Evolutionary conservation across 495 filamentous ascomycete genomes (phyloP).

Genomic region (Astrocystis sublimbata): DNA sequence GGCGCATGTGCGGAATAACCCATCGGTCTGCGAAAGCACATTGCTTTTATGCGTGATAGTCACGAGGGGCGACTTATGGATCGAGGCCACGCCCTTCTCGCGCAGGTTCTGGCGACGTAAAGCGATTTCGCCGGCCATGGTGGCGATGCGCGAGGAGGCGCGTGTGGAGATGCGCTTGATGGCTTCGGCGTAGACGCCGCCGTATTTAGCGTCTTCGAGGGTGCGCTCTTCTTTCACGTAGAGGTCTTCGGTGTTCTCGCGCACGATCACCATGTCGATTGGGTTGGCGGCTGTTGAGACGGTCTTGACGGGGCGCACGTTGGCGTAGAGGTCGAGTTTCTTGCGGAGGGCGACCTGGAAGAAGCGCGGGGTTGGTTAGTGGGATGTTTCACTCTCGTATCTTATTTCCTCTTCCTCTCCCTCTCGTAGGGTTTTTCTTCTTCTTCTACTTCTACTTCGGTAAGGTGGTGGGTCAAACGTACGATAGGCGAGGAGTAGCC

Average conservation of each 20-base stretch:
- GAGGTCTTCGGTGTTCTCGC: conserved; percentile 97
- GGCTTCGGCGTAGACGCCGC: conserved; percentile 88
- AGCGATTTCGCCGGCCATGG: conserved; percentile 93
- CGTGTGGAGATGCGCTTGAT: conserved; percentile 93
- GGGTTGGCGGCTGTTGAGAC: conserved; percentile 60
- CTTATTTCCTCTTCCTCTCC: too few relatives aligned
- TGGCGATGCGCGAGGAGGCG: conserved; percentile 79
- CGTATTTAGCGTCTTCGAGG: conserved; percentile 57
- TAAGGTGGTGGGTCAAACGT: neutral
- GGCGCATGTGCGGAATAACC: conserved; percentile 84
- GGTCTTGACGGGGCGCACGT: conserved; percentile 94
- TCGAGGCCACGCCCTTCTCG: conserved; percentile 45
- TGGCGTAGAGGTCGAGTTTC: conserved; percentile 92
- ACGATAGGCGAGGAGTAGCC: conserved; percentile 96
- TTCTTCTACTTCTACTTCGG: neutral
- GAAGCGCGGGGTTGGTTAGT: neutral
- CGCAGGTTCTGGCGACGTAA: conserved; percentile 81
- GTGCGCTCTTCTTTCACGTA: conserved; percentile 98
- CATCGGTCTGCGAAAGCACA: conserved; percentile 94
- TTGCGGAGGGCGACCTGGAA: conserved; percentile 78
- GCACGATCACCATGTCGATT: conserved; percentile 96
- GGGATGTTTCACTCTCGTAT: too few relatives aligned
- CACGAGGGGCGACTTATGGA: conserved; percentile 72
- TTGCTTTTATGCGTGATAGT: conserved; percentile 99
- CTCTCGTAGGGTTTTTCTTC: too few relatives aligned